Conservation (phyloP, 2,329 filamentous ascomycete species). For the Ustulina deusta region DNA sequence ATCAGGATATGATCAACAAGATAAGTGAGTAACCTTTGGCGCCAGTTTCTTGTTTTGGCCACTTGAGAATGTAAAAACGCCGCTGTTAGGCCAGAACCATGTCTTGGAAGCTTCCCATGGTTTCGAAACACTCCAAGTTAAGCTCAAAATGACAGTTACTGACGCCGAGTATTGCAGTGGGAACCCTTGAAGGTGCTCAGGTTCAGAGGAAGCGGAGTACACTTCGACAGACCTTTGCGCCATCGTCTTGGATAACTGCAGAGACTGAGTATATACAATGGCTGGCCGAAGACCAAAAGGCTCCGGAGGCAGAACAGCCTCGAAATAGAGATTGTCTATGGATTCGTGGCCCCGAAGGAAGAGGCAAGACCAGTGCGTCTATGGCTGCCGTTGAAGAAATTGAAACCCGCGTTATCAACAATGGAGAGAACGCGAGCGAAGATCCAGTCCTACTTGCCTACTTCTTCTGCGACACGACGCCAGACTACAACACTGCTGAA, state of each 20-base stretch:
- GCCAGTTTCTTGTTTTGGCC: no score
- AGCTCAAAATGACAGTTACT: not conserved
- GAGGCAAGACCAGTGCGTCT: conserved; percentile 57
- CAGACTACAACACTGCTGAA: conserved; percentile 56
- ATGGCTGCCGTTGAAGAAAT: conserved; percentile 55
- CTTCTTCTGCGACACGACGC: conserved; percentile 56
- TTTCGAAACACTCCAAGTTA: not conserved
- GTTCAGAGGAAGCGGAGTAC: conserved; percentile 52
- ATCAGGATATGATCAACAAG: conserved; percentile 49
- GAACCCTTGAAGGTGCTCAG: conserved; percentile 52
- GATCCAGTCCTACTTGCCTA: conserved; percentile 54
- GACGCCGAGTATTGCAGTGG: conserved; percentile 31
- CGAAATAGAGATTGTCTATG: conserved; percentile 53
- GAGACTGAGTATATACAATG: conserved; percentile 54
- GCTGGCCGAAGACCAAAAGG: conserved; percentile 45
- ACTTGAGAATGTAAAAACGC: not conserved
- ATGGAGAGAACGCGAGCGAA: conserved; percentile 42
- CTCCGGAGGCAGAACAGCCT: conserved; percentile 14
- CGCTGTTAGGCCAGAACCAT: not conserved
- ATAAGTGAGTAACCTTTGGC: conserved; percentile 39
- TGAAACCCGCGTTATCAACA: conserved; percentile 47
- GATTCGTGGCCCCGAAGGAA: conserved; percentile 57
- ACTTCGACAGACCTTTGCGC: conserved; percentile 49
- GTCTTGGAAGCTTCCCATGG: not conserved
- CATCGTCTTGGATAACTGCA: conserved; percentile 55